Conservation (phyloP, 305 asterid species). For the Vinca major region DNA sequence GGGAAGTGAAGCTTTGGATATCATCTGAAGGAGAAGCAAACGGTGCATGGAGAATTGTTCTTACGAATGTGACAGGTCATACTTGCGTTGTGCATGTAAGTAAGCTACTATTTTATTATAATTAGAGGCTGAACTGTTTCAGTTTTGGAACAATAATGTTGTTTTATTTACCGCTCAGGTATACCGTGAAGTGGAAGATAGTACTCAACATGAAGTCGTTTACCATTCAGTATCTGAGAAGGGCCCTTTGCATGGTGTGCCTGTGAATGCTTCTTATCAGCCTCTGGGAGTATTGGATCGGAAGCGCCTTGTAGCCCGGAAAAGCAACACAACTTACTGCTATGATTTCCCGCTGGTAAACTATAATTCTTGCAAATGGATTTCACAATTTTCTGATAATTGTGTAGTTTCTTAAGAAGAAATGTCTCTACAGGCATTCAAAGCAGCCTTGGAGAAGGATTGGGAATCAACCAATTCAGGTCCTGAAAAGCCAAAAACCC, state of each 20-base stretch:
- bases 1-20: slow-evolving; percentile 93
- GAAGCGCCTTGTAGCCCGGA: slow-evolving; percentile 85
- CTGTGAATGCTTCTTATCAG: slow-evolving; percentile 62
- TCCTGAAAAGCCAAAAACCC: slow-evolving; percentile 43
- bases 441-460: slow-evolving; percentile 65
- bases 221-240: slow-evolving; percentile 52
- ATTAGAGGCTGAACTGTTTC: neutral
- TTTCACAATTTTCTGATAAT: slow-evolving; percentile 1
- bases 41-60: slow-evolving; percentile 96
- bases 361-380: slow-evolving; percentile 1
- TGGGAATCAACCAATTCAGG: slow-evolving; percentile 42
- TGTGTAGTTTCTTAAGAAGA: neutral
- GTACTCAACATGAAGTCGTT: slow-evolving; percentile 37
- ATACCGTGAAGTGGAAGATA: slow-evolving; percentile 80
- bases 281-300: slow-evolving; percentile 78
- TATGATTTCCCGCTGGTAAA: slow-evolving; percentile 95
- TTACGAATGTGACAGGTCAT: slow-evolving; percentile 82
- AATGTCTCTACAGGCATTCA: slow-evolving; percentile 58
- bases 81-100: slow-evolving; percentile 95
- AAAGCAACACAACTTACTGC: slow-evolving; percentile 89
- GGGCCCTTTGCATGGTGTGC: slow-evolving; percentile 71
- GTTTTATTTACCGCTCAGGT: slow-evolving; percentile 40
- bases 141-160: slow-evolving; percentile 7
- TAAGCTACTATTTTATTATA: slow-evolving; percentile 2
- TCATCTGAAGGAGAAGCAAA: slow-evolving; percentile 83